These are phyloP conservation scores for Periconia sp. DNA, from an alignment of 2,329 filamentous ascomycete genomes.

Conservation along the genomic window DNA sequence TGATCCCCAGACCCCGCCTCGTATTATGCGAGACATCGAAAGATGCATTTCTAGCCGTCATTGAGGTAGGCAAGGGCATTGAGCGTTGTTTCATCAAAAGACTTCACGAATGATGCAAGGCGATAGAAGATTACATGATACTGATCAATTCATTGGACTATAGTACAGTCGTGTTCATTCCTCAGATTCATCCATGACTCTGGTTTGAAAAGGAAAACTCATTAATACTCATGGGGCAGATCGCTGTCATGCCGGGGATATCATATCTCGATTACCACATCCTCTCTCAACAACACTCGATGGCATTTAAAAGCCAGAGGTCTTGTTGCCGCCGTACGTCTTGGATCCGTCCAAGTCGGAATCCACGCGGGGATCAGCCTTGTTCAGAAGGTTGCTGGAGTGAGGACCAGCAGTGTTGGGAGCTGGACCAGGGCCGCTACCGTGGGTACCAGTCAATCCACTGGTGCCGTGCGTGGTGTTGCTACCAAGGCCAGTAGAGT, in stretches of 20 bases:
- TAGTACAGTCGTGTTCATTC: background rate
- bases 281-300: background rate
- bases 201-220: background rate
- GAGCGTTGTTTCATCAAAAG: too few species aligned
- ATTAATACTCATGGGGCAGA: slow-evolving; percentile 1
- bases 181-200: background rate
- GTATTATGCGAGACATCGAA: too few species aligned
- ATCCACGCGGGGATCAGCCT: slow-evolving; percentile 42
- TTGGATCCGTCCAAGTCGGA: slow-evolving; percentile 36
- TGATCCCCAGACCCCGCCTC: too few species aligned
- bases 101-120: too few species aligned
- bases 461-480: slow-evolving; percentile 1
- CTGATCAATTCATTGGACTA: background rate
- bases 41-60: too few species aligned
- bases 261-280: background rate
- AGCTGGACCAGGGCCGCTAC: slow-evolving; percentile 24
- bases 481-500: slow-evolving; percentile 8
- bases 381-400: slow-evolving; percentile 36
- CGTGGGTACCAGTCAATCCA: slow-evolving; percentile 17
- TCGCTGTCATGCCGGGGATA: slow-evolving; percentile 1
- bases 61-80: too few species aligned
- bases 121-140: background rate
- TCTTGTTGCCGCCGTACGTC: slow-evolving; percentile 30
- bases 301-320: slow-evolving; percentile 16
- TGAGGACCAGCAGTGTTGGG: slow-evolving; percentile 40